phyloP scores from a whole-genome alignment of 1,284 basidiomycete genomes.

The Ustilago bromivora region DNA sequence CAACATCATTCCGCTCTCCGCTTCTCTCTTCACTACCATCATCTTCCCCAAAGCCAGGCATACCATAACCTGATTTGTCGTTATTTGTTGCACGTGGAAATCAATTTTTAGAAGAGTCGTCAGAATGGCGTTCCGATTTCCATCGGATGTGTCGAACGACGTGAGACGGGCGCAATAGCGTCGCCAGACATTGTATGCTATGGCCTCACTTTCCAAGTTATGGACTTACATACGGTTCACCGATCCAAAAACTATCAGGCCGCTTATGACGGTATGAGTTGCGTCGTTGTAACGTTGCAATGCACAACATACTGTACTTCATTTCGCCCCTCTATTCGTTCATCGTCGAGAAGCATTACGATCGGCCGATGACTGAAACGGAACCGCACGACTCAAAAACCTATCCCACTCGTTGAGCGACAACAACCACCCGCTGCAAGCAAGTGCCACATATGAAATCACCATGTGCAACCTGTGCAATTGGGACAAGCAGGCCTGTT shows the following conservation, averaged over 20 bases:
- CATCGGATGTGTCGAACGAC: background rate
- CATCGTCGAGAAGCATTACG: too few relatives aligned
- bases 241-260: too few relatives aligned
- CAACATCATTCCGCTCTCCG: too few relatives aligned
- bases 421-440: background rate
- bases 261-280: background rate
- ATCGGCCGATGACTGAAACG: too few relatives aligned
- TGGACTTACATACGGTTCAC: too few relatives aligned
- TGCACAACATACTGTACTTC: background rate
- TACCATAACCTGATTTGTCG: too few relatives aligned
- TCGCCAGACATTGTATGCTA: too few relatives aligned
- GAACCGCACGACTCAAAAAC: too few relatives aligned
- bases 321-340: background rate
- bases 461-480: background rate
- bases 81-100: background rate
- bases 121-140: background rate
- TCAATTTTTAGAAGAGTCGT: background rate
- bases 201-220: too few relatives aligned
- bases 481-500: background rate
- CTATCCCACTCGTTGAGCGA: background rate
- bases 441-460: background rate
- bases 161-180: too few relatives aligned
- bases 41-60: too few relatives aligned
- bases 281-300: background rate
- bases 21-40: too few relatives aligned